These are phyloP conservation scores for Saturnispora sekii DNA, from an alignment of 805 yeast genomes.

Conservation along the genomic window DNA sequence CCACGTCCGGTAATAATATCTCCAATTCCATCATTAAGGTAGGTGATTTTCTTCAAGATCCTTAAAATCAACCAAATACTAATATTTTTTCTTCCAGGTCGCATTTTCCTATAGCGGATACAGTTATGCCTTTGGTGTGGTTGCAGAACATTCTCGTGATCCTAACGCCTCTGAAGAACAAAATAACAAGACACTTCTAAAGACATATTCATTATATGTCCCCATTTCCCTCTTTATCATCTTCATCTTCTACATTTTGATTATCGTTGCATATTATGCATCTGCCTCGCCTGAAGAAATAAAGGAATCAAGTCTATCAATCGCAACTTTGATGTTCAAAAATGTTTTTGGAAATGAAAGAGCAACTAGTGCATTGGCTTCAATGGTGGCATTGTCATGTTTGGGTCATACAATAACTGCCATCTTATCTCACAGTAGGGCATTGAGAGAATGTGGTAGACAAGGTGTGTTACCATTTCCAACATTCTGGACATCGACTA, in stretches of 20 bases:
- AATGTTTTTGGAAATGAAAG: slow-evolving; percentile 52
- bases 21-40: slow-evolving; percentile 35
- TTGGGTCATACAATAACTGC: slow-evolving; percentile 80
- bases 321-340: slow-evolving; percentile 69
- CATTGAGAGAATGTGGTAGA: slow-evolving; percentile 71
- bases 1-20: slow-evolving; percentile 33
- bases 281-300: slow-evolving; percentile 55
- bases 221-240: slow-evolving; percentile 58
- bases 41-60: slow-evolving; percentile 11
- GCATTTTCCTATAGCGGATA: slow-evolving; percentile 34
- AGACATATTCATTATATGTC: slow-evolving; percentile 62
- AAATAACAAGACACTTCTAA: slow-evolving; percentile 35
- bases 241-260: slow-evolving; percentile 61
- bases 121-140: slow-evolving; percentile 31
- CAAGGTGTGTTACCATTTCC: slow-evolving; percentile 76
- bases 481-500: slow-evolving; percentile 56
- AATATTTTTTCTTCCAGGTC: no score
- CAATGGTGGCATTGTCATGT: slow-evolving; percentile 72
- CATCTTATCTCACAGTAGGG: slow-evolving; percentile 72
- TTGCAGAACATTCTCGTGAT: slow-evolving; percentile 33
- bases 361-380: slow-evolving; percentile 62
- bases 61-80: no score
- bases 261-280: slow-evolving; percentile 71
- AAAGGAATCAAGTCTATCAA: slow-evolving; percentile 50
- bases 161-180: slow-evolving; percentile 29